phyloP scores from a whole-genome alignment of 2,329 filamentous ascomycete species.

The Fusarium tuaranense region DNA sequence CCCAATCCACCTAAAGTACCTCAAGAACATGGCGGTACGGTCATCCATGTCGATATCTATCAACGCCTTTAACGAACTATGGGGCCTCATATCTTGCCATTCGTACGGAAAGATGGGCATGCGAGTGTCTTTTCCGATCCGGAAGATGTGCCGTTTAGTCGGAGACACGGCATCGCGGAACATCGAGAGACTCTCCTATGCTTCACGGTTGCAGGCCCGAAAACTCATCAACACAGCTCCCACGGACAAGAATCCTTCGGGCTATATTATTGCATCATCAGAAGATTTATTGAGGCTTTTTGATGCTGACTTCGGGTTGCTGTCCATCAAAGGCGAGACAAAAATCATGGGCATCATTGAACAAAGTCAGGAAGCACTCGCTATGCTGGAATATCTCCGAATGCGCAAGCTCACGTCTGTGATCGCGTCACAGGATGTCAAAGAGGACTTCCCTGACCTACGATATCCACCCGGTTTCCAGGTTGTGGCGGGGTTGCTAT shows the following conservation, averaged over 20 bases:
- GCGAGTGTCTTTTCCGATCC: conserved; percentile 91
- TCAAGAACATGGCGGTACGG: conserved; percentile 90
- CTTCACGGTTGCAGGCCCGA: conserved; percentile 83
- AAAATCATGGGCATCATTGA: conserved; percentile 83
- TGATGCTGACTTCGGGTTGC: conserved; percentile 85
- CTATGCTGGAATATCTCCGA: conserved; percentile 85
- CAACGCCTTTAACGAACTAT: conserved; percentile 85
- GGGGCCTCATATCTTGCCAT: conserved; percentile 90
- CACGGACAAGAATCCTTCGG: conserved; percentile 83
- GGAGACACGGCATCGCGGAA: conserved; percentile 89
- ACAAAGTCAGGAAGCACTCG: conserved; percentile 84
- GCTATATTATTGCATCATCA: conserved; percentile 90
- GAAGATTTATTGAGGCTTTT: conserved; percentile 88
- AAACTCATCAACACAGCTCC: conserved; percentile 90
- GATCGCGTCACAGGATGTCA: conserved; percentile 80
- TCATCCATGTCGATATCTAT: conserved; percentile 96
- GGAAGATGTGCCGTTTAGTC: conserved; percentile 91
- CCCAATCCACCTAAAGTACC: conserved; percentile 88
- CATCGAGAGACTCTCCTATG: conserved; percentile 88
- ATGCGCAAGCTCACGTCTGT: conserved; percentile 81
- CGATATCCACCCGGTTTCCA: conserved; percentile 83
- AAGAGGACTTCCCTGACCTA: conserved; percentile 82
- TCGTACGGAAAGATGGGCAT: conserved; percentile 82
- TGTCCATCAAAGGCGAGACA: conserved; percentile 89
- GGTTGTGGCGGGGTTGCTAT: conserved; percentile 80